Evolutionary conservation across 2,329 filamentous ascomycete species (phyloP), one percentile per base, ranked within the genome.

Genomic region (Hymenoscyphus salicellus): DNA sequence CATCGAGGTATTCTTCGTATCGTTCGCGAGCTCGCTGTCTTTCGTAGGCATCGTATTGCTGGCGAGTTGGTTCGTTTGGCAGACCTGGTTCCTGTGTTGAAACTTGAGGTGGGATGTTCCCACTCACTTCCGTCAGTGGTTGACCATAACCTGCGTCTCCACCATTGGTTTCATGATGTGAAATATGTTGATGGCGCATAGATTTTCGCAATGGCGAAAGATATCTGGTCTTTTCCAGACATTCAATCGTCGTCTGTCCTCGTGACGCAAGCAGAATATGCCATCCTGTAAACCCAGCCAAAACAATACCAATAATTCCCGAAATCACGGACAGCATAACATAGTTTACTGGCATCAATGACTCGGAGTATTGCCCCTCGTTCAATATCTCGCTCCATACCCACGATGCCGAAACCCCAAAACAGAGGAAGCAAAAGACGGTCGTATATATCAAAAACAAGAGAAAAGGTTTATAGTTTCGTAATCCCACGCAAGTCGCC

Each of bases 401-500:
- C 93, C 94, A 98, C 43, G 83, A 81, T 7, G 84, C 88, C 6
- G 91, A 87, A 16, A 93, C 86, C n/a, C 82, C 84, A 75, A 97
- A 97, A 73, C 85, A 86, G 72, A 90, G 86, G 80, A 92, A 88
- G 79, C 91, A 93, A 79, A 97, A 97, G 1, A 97, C 67, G 3
- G 89, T 91, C 0, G 91, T 92, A 77, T 99, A 98, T 63, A 93
- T 85, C 30, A 99, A 82, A 77, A 98, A 99, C 2, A 98, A 84
- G 61, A 99, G 77, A 75, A 99, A 99, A 0, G 93, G 85, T 79
- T 99, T 99, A 83, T 97, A 96, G 79, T 99, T 99, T 74, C 87
- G 87, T 69, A 99, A 81, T 23, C 95, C 95, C 65, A 99, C 91
- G 77, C 95, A 99, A 3, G 92, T 97, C 32, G 95, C 94, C 59